Evolutionary conservation across 2,329 filamentous ascomycete genomes (phyloP).

Genomic region (Apiospora malaysiana): DNA sequence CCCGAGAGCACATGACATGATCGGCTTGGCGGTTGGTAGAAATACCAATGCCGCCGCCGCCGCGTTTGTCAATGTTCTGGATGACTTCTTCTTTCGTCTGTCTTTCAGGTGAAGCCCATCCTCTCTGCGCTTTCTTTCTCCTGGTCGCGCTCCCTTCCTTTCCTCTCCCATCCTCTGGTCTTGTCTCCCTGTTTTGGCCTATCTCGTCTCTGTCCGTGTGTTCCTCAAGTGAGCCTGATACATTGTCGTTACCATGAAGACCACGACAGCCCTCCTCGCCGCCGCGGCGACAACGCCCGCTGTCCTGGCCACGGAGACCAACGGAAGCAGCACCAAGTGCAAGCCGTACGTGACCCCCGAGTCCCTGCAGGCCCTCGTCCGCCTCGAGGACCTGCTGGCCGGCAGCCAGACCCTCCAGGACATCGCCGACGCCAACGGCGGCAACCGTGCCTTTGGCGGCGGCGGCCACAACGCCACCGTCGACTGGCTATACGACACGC

Average conservation of each 20-base stretch:
- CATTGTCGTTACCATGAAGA: neutral
- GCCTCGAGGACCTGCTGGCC: conserved; percentile 46
- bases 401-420: conserved; percentile 52
- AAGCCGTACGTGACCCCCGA: conserved; percentile 45
- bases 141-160: neutral
- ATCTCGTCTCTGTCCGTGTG: neutral
- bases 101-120: neutral
- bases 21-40: neutral
- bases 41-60: neutral
- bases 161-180: neutral
- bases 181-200: neutral
- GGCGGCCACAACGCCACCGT: conserved; percentile 53
- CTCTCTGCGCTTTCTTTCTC: neutral
- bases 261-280: neutral
- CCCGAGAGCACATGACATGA: neutral
- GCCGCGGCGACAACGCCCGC: neutral
- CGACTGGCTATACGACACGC: conserved; percentile 49
- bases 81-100: neutral
- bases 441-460: conserved; percentile 51
- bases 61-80: neutral
- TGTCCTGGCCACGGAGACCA: neutral
- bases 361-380: conserved; percentile 47
- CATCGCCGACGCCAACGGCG: conserved; percentile 48
- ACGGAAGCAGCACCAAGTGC: conserved; percentile 28
- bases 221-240: neutral